Conservation (phyloP, 352 stramenopile genomes). For the Globisporangium okanoganense region DNA sequence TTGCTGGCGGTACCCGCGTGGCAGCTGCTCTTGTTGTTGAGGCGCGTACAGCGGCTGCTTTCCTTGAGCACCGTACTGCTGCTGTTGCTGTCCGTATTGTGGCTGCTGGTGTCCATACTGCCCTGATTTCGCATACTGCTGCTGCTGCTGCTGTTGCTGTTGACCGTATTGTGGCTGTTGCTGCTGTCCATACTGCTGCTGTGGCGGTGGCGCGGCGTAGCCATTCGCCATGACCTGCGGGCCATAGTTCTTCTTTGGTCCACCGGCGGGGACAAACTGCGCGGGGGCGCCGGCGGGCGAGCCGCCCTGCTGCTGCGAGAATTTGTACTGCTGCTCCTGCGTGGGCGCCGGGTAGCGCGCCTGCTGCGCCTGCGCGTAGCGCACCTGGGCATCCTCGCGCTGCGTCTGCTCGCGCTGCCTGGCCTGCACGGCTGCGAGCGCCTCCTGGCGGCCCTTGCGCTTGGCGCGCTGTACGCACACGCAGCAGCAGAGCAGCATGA, state of each 20-base stretch:
- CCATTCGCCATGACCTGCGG: conserved; percentile 43
- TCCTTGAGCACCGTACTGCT: conserved; percentile 21
- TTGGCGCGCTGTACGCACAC: conserved; percentile 75
- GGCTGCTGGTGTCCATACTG: conserved; percentile 13
- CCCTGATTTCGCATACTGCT: no score
- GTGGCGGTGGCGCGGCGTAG: conserved; percentile 20
- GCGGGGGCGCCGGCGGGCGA: conserved; percentile 9
- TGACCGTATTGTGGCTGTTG: conserved; percentile 9
- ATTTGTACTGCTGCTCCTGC: conserved; percentile 20
- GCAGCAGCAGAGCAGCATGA: conserved; percentile 70
- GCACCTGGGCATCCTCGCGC: conserved; percentile 40
- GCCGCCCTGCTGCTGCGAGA: conserved; percentile 29
- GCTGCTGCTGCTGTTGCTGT: conserved; percentile 14
- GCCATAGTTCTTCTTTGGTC: conserved; percentile 24
- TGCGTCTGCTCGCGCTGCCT: conserved; percentile 47
- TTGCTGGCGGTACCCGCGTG: conserved; percentile 8
- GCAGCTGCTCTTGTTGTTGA: conserved; percentile 12
- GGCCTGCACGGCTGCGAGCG: conserved; percentile 50
- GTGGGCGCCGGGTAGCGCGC: conserved; percentile 24
- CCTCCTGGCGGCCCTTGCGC: conserved; percentile 71
- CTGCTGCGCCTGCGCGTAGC: conserved; percentile 48
- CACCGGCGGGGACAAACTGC: conserved; percentile 10
- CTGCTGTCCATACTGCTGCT: conserved; percentile 10
- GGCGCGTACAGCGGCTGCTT: conserved; percentile 12
- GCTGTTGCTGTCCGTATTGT: conserved; percentile 14